Percentiles rank a stretch among this genome's conserved stretches.
Conservation (phyloP, 345 rosid genomes). For the Salix purpurea region DNA sequence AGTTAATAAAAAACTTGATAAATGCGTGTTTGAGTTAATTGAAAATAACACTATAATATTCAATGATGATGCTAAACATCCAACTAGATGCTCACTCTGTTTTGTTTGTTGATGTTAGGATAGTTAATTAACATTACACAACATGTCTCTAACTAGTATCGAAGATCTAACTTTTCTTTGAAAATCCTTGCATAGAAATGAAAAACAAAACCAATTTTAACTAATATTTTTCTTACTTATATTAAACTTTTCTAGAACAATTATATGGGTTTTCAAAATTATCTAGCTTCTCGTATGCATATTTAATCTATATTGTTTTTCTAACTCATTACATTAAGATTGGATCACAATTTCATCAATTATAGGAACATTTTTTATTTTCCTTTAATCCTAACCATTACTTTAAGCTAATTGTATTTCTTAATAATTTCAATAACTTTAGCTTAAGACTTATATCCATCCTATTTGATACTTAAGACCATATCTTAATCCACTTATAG, state of each 20-base stretch:
- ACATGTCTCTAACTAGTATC: slow-evolving; percentile 96
- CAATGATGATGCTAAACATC: slow-evolving; percentile 82
- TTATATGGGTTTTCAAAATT: not conserved
- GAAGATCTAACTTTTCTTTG: slow-evolving; percentile 6
- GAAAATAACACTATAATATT: slow-evolving; percentile 91
- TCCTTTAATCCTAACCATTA: too few species aligned
- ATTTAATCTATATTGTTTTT: too few species aligned
- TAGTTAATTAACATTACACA: slow-evolving; percentile 96
- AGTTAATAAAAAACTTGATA: slow-evolving; percentile 75
- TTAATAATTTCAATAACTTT: too few species aligned
- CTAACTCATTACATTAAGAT: too few species aligned
- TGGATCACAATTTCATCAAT: too few species aligned
- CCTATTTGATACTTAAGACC: too few species aligned
- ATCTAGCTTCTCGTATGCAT: not conserved
- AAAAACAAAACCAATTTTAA: not conserved
- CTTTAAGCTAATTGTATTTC: too few species aligned
- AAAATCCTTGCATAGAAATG: not conserved
- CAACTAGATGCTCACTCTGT: slow-evolving; percentile 76
- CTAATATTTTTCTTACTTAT: slow-evolving; percentile 20
- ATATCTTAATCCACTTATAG: too few species aligned
- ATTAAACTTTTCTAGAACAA: slow-evolving; percentile 36
- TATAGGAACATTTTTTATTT: too few species aligned
- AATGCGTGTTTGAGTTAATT: slow-evolving; percentile 83
- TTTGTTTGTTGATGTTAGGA: slow-evolving; percentile 90
- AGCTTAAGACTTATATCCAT: too few species aligned